Evolutionary conservation across 176 grass and related monocot species (phyloP).

Genomic region (Oryza glumipatula): DNA sequence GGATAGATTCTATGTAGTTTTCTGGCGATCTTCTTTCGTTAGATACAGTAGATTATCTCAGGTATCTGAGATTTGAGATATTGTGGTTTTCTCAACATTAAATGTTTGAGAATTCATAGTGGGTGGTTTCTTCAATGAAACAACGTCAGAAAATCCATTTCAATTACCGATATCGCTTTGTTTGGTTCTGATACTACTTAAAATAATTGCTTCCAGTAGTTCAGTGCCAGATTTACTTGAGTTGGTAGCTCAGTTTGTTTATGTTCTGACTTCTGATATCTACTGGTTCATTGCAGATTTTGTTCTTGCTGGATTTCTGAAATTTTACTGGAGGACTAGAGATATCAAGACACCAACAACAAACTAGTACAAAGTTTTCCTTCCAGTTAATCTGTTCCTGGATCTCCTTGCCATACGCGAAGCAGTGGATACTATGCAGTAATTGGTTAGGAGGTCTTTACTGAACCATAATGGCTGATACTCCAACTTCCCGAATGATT

Average conservation of each 20-base stretch:
- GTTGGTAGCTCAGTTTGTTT: background rate
- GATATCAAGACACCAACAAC: constrained; percentile 5
- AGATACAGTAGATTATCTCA: background rate
- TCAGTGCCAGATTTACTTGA: background rate
- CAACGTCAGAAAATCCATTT: background rate
- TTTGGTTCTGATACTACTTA: background rate
- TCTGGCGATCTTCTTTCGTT: background rate
- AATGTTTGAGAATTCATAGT: constrained; percentile 7
- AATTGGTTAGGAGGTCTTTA: background rate
- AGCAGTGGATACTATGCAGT: constrained; percentile 33
- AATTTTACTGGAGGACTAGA: background rate
- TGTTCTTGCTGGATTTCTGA: constrained; percentile 11
- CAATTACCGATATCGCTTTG: background rate
- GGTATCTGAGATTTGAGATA: background rate
- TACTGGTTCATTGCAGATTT: constrained; percentile 37
- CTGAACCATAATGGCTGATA: constrained; percentile 43
- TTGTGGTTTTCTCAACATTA: background rate
- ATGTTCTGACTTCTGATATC: constrained; percentile 22
- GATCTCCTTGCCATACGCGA: constrained; percentile 7
- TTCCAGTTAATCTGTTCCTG: background rate
- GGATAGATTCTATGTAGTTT: background rate
- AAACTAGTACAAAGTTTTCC: background rate
- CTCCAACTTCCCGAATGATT: constrained; percentile 52
- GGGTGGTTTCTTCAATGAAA: background rate
- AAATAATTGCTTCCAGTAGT: background rate